Base-by-base conservation (phyloP, 2,329 filamentous ascomycete species). In the Microdochium trichocladiopsis region DNA sequence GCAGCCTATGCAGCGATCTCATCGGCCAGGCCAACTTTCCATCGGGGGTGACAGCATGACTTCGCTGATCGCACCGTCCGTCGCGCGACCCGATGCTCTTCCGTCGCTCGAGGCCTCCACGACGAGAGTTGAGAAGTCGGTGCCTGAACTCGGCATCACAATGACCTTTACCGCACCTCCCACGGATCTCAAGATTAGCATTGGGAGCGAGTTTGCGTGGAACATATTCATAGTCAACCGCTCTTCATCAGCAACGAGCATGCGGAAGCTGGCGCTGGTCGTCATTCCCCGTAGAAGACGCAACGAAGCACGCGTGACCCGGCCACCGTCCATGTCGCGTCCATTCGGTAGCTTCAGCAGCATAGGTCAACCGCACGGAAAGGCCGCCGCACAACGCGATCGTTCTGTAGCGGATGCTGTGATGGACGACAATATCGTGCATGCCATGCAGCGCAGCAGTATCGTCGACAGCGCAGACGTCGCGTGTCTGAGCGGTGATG, bases 201-300 rank as follows among this genome's bases (percentile, higher is more conserved):
- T 83, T 0, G 86, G 86, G 36, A 77, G 88, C 47, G 74, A 83
- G 49, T 91, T 94, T 65, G 72, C 74, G 41, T 90, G 89, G 84
- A 79, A 78, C 31, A 77, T 92, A 16, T 87, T 90, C 61, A 83
- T 92, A 36, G 85, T 90, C 57, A 94, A 93, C 66, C 82, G 86
- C 49, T 82, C 80, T 47, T 69, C 74, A 31, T 53, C 55, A 50
- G 49, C 56, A 1, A 60, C 66, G 0, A 63, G 71, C 2, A 69
- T 79, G 2, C 81, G 88, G 50, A 88, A 89, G 61, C 76, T 94
- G 36, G 86, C 87, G 24, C 74, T 93, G 21, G 68, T 88, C 24
- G 82, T 82, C 4, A 74, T 90, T 2, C 84, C 86, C 3, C 84
- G 80, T 60, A 79, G 86, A 8, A 78, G 82, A 24, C 77, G 81